These are phyloP conservation scores for Limnomonas spitsbergensis DNA, from an alignment of 139 green algal species.

Conservation along the genomic window DNA sequence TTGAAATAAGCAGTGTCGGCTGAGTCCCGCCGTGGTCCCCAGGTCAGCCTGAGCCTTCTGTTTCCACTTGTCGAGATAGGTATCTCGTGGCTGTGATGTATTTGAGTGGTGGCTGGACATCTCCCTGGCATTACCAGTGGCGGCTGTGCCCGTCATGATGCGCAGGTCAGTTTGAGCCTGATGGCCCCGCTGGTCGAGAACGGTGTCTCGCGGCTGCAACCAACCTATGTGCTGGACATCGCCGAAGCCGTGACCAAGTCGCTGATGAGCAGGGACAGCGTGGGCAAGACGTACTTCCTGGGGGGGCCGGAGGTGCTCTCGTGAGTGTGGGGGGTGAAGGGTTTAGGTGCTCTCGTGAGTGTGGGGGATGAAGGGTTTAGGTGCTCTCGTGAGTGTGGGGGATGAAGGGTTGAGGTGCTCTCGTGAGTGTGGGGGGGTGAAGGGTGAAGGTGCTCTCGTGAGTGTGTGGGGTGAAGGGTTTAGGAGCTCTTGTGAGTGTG, in stretches of 20 bases:
- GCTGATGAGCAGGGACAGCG: conserved; percentile 27
- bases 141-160: no score
- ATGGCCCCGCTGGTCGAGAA: conserved; percentile 32
- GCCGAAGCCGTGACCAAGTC: conserved; percentile 33
- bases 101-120: no score
- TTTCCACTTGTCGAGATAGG: no score
- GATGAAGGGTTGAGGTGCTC: neutral
- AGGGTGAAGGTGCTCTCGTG: neutral
- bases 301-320: conserved; percentile 80
- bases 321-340: conserved; percentile 33
- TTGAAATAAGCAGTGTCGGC: no score
- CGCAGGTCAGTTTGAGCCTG: conserved; percentile 4
- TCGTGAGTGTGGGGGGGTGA: neutral
- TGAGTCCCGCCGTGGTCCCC: no score
- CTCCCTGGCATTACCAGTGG: no score
- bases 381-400: neutral
- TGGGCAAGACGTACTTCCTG: conserved; percentile 84
- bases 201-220: conserved; percentile 33
- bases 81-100: no score
- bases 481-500: no score
- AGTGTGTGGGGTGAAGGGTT: no score
- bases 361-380: neutral
- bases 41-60: no score
- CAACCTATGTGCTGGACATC: conserved; percentile 56
- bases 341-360: no score